Evolutionary conservation across 2,329 filamentous ascomycete genomes (phyloP), one percentile per base, ranked within the genome.

Genomic region (Calycina herbarum): DNA sequence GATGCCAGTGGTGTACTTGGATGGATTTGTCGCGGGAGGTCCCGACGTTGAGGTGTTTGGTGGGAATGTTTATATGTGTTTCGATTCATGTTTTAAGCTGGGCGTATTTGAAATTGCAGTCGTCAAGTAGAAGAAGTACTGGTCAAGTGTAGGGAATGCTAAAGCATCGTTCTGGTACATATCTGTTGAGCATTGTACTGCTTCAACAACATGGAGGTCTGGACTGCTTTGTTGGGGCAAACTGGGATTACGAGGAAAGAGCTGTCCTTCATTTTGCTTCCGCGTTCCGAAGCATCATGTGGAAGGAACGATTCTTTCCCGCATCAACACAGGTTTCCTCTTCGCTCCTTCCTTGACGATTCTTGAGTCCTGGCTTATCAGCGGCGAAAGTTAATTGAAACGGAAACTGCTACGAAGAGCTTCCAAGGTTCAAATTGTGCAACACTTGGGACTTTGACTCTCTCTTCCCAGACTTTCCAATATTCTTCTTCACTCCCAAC

Each of bases 101-200:
- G n/a, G 42, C n/a, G 48, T 54, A 54, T 54, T 24, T 54, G 48
- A 54, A 27, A 54, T 10, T 24, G 48, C 20, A 24, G 48, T 24
- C 4, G 20, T 54, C 48, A 54, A 27, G 48, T 54, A 54, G 48
- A 27, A 54, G 48, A 27, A 54, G 48, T 54, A 15, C 20, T 54
- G 48, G 48, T 54, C 48, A 54, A 27, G 48, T 27, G 48, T 54
- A 54, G 48, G 48, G 48, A 54, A 54, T 54, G 48, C 48, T 54
- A 24, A 27, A 54, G 20, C 48, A 54, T 54, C 10, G 48, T 24
- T 27, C 27, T 54, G 48, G 48, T 54, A 54, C 48, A 27, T 54
- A 11, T 54, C 24, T 54, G 20, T 5, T 24, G 24, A 2, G 48
- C 20, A 54, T 24, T 24, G 8, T 24, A 51, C n/a, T 51, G 11